Percentiles rank a stretch among this genome's conserved stretches.
phyloP scores from a whole-genome alignment of 495 filamentous ascomycete species.

The Penicillium manginii region DNA sequence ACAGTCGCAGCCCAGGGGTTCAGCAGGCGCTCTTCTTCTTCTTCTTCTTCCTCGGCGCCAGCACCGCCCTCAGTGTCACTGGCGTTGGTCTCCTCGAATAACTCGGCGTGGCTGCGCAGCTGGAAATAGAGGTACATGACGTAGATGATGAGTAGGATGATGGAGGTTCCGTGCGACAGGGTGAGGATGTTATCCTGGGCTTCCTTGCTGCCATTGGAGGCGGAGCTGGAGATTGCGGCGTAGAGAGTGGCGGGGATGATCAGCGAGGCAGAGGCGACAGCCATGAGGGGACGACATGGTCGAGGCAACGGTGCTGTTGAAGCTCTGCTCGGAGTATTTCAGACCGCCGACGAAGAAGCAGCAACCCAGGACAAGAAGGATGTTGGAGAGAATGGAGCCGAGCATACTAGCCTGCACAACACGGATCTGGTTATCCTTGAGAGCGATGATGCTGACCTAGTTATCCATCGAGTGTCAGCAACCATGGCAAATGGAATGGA shows the following conservation, averaged over 20 bases:
- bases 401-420: constrained; percentile 98
- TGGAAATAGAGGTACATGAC: constrained; percentile 91
- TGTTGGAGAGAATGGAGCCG: constrained; percentile 93
- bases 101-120: constrained; percentile 73
- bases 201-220: constrained; percentile 7
- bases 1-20: constrained; percentile 71
- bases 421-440: constrained; percentile 83
- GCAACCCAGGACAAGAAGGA: constrained; percentile 92
- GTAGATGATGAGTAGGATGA: constrained; percentile 88
- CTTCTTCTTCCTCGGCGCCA: constrained; percentile 48
- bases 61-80: constrained; percentile 39
- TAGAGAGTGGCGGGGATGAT: constrained; percentile 90
- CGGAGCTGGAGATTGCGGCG: constrained; percentile 49
- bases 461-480: constrained; percentile 8
- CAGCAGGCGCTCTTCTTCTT: constrained; percentile 64
- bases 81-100: constrained; percentile 73
- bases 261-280: constrained; percentile 84
- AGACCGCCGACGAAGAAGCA: constrained; percentile 93
- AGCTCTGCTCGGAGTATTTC: constrained; percentile 65
- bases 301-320: constrained; percentile 86
- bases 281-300: constrained; percentile 96
- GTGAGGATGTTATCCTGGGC: constrained; percentile 65
- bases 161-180: constrained; percentile 86
- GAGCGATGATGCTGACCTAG: constrained; percentile 93
- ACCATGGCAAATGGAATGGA: not conserved